Evolutionary conservation across 441 rosid genomes (phyloP), one percentile per base, ranked within the genome.

Genomic region (Monsonia emarginata): DNA sequence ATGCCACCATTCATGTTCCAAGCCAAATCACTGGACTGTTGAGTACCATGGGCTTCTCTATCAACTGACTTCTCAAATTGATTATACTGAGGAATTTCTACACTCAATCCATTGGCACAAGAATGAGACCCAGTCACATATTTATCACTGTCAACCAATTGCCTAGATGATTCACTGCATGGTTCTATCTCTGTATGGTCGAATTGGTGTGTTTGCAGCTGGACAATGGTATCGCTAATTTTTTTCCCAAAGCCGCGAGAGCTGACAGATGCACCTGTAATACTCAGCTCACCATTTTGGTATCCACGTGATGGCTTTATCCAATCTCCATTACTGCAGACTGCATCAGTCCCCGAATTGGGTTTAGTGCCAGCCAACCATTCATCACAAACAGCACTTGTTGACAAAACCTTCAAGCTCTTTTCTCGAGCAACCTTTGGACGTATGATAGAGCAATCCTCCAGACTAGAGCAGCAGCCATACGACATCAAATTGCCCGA

Each of bases 1-100:
- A 78, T 69, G 66, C 81, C 82, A 74, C 87, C 84, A 68, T 80
- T 86, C 83, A 74, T 71, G 65, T 81, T 84, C 74, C 77, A 78
- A 69, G 82, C 70, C 72, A 85, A 69, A 70, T 80, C 89, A 69
- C 76, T 66, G 75, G 89, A 70, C 36, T 71, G 85, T 11, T 73
- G 86, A 56, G 73, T 67, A 66, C 71, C 57, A 52, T 73, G 75
- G 1, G 27, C 71, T 68, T 79, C 85, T 61, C 68, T 48, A 40
- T 75, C 78, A 65, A 3, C 68, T 69, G 74, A 71, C 69, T 75
- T 78, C 36, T 75, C 89, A 65, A 54, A 65, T 61, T 72, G 82
- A 66, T 80, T 74, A 63, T 67, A 66, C 14, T 78, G 28, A 21
- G 96, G 91, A 83, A 88, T 80, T 71, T 91, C 86, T 69, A 86